Conservation (phyloP, 805 yeast species). For the Nakazawaea wickerhamii region DNA sequence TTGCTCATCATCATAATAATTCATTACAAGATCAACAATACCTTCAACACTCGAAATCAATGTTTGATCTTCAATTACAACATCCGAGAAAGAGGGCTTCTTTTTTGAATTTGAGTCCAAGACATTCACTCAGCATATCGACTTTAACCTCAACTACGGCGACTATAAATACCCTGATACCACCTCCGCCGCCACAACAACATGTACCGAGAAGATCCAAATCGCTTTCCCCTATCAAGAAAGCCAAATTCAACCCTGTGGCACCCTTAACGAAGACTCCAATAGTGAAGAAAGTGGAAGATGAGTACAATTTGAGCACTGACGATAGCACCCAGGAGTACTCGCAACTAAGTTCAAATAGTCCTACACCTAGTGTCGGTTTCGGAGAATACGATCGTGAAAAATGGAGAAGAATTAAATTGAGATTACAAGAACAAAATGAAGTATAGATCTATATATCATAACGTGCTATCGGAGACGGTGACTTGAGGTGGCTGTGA, state of each 20-base stretch:
- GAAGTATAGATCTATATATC: not conserved
- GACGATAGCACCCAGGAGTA: not conserved
- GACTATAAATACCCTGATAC: no score
- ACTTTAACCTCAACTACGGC: not conserved
- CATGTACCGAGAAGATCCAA: conserved; percentile 5
- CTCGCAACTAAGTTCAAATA: no score
- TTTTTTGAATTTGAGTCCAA: conserved; percentile 5
- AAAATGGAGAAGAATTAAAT: conserved; percentile 53
- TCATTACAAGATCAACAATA: not conserved
- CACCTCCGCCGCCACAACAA: not conserved
- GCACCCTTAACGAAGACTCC: not conserved
- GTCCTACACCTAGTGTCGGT: conserved; percentile 48
- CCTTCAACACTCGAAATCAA: conserved; percentile 4
- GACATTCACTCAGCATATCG: not conserved
- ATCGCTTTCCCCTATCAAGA: conserved; percentile 10
- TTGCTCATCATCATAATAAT: not conserved
- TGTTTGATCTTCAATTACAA: conserved; percentile 2
- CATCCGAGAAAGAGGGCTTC: not conserved
- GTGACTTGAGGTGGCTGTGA: conserved; percentile 1
- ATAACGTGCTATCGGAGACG: not conserved
- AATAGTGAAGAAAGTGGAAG: not conserved
- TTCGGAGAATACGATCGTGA: conserved; percentile 63
- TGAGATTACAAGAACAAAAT: conserved; percentile 13
- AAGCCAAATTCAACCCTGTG: not conserved
- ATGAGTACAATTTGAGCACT: not conserved